A percentile compares a stretch with the other conserved stretches of the same genome.
phyloP scores from a whole-genome alignment of 73 alveolate genomes.

The Paraurostyla sp. region DNA sequence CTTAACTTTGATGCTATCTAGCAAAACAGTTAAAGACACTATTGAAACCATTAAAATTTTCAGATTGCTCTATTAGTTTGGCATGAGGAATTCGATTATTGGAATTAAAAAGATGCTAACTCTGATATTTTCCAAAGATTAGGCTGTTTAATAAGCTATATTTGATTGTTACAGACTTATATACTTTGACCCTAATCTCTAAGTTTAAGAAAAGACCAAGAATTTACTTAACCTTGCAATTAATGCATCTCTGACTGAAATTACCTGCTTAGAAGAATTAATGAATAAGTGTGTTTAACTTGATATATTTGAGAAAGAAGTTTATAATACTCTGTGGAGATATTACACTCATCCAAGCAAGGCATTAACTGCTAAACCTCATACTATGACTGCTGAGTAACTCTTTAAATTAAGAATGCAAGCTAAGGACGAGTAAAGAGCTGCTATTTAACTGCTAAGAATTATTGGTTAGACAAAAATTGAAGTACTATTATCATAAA shows the following conservation, averaged over 20 bases:
- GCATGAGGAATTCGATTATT: conserved; percentile 71
- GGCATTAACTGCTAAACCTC: not conserved
- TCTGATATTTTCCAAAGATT: conserved; percentile 60
- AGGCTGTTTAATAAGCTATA: conserved; percentile 62
- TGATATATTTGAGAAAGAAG: conserved; percentile 63
- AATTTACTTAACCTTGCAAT: conserved; percentile 68
- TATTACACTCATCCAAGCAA: conserved; percentile 24
- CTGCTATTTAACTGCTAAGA: conserved; percentile 55
- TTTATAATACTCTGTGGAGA: conserved; percentile 70
- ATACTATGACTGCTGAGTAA: not conserved
- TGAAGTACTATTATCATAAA: not conserved
- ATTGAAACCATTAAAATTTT: conserved; percentile 83
- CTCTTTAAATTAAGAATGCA: not conserved
- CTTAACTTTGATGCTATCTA: conserved; percentile 76
- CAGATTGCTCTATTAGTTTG: conserved; percentile 70
- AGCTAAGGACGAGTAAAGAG: conserved; percentile 56
- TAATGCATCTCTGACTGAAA: conserved; percentile 79
- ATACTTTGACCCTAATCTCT: conserved; percentile 73
- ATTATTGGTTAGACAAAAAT: conserved; percentile 18
- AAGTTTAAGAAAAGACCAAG: conserved; percentile 77
- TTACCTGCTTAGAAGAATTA: conserved; percentile 83
- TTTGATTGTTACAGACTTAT: conserved; percentile 74
- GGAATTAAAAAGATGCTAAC: conserved; percentile 73
- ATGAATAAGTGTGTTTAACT: conserved; percentile 67
- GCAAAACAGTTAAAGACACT: conserved; percentile 82